Percentiles rank a stretch among this genome's conserved stretches.
Evolutionary conservation across 2,329 filamentous ascomycete species (phyloP).

Genomic region (Calonectria honghensis): DNA sequence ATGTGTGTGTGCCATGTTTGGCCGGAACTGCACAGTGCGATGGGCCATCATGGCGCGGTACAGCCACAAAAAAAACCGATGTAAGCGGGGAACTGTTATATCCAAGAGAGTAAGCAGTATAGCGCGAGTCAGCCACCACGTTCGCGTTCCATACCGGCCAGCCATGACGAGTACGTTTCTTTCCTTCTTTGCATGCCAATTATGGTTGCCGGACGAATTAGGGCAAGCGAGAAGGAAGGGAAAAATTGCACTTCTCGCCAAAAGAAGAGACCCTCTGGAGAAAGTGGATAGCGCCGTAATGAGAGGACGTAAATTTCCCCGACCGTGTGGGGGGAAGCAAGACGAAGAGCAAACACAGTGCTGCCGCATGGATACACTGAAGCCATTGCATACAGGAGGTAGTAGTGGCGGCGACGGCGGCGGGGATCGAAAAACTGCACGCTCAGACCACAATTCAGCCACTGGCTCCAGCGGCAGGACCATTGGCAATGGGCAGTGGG

Average conservation of each 20-base stretch:
- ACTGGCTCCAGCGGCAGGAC: background rate
- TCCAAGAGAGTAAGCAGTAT: conserved; percentile 7
- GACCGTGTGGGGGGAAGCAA: background rate
- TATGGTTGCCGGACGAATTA: background rate
- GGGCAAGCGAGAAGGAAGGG: background rate
- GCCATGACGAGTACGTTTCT: background rate
- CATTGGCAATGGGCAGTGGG: background rate
- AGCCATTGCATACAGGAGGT: background rate
- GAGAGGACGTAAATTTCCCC: background rate
- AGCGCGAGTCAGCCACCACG: conserved; percentile 5
- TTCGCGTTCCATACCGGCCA: background rate
- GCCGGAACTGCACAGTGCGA: conserved; percentile 12
- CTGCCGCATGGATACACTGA: background rate
- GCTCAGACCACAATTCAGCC: conserved; percentile 11
- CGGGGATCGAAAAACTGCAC: background rate
- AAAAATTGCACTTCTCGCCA: background rate
- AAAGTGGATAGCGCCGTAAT: conserved; percentile 18
- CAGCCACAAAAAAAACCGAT: background rate
- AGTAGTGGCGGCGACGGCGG: conserved; percentile 12
- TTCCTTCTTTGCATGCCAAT: background rate
- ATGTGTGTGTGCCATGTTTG: background rate
- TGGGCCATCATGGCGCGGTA: conserved; percentile 1
- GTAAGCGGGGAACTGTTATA: conserved; percentile 7
- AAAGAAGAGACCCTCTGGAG: conserved; percentile 10
- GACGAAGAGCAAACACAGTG: conserved; percentile 2